Evolutionary conservation across 2,329 filamentous ascomycete genomes (phyloP).

Genomic region (Aspergillus ibericus): DNA sequence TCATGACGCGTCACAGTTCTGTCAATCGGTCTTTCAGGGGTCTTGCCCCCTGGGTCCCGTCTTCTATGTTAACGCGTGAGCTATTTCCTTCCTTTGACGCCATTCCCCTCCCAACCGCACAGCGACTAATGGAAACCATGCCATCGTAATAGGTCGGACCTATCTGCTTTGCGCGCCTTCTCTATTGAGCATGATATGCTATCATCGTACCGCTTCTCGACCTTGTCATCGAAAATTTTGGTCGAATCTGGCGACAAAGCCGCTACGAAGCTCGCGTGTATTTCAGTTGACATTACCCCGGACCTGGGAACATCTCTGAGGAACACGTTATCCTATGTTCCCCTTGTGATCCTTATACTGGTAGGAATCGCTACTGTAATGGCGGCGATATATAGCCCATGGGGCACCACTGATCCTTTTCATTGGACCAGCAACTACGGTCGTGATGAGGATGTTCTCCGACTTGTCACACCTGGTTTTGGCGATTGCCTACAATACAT

Average conservation of each 20-base stretch:
- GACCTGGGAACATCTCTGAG: constrained; percentile 69
- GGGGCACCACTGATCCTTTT: constrained; percentile 88
- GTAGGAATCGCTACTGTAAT: constrained; percentile 80
- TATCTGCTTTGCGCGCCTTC: constrained; percentile 65
- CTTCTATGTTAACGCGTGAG: constrained; percentile 61
- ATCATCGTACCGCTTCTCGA: constrained; percentile 83
- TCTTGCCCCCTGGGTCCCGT: constrained; percentile 74
- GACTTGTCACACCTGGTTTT: constrained; percentile 92
- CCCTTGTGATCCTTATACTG: constrained; percentile 73
- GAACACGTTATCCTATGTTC: constrained; percentile 72
- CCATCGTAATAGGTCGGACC: constrained; percentile 42
- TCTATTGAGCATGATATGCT: constrained; percentile 71
- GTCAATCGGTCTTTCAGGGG: constrained; percentile 58
- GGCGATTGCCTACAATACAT: constrained; percentile 96
- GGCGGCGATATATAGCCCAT: constrained; percentile 86
- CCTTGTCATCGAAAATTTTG: constrained; percentile 70
- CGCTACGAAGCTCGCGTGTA: constrained; percentile 70
- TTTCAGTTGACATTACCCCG: constrained; percentile 80
- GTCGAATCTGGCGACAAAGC: constrained; percentile 71
- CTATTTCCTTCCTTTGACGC: not conserved
- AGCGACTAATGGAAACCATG: not conserved
- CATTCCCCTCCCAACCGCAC: not conserved
- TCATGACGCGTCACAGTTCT: constrained; percentile 63
- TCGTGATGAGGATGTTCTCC: constrained; percentile 84
- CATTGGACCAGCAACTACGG: constrained; percentile 98